Evolutionary conservation across 805 yeast genomes (phyloP).

Genomic region (Candida dajiaensis): DNA sequence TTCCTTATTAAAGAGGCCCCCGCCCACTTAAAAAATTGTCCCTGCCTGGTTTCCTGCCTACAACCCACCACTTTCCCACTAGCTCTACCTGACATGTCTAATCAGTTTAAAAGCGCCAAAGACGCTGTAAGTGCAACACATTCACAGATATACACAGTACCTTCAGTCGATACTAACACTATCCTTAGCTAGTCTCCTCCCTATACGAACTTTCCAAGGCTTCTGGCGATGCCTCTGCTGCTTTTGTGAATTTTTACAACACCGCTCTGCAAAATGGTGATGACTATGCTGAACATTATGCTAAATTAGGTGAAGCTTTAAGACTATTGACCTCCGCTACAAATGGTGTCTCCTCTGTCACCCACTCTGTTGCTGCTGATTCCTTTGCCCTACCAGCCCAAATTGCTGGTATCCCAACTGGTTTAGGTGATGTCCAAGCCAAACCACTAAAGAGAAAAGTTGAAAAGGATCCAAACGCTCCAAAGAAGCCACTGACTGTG

Average conservation of each 20-base stretch:
- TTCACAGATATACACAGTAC: neutral
- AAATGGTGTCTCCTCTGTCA: constrained; percentile 24
- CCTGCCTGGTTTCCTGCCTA: neutral
- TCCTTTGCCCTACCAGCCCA: constrained; percentile 1
- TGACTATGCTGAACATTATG: constrained; percentile 39
- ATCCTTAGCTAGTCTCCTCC: constrained; percentile 59
- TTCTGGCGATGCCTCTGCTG: constrained; percentile 79
- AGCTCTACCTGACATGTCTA: constrained; percentile 12
- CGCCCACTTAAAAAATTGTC: neutral
- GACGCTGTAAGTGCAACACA: constrained; percentile 16
- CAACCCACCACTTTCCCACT: neutral
- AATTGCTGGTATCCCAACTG: constrained; percentile 16
- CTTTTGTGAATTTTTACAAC: constrained; percentile 72
- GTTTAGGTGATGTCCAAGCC: constrained; percentile 12
- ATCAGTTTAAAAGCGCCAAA: constrained; percentile 21
- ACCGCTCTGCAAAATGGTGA: constrained; percentile 42
- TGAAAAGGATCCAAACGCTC: constrained; percentile 88
- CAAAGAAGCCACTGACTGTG: constrained; percentile 88
- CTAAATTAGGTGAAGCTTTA: constrained; percentile 36
- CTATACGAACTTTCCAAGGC: constrained; percentile 79
- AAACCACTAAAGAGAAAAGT: constrained; percentile 35
- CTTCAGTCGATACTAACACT: neutral
- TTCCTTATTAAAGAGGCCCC: neutral
- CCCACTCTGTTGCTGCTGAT: constrained; percentile 14
- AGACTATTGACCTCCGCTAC: constrained; percentile 34